Base-by-base conservation (phyloP, 2,329 filamentous ascomycete genomes). In the Capronia epimyces region DNA sequence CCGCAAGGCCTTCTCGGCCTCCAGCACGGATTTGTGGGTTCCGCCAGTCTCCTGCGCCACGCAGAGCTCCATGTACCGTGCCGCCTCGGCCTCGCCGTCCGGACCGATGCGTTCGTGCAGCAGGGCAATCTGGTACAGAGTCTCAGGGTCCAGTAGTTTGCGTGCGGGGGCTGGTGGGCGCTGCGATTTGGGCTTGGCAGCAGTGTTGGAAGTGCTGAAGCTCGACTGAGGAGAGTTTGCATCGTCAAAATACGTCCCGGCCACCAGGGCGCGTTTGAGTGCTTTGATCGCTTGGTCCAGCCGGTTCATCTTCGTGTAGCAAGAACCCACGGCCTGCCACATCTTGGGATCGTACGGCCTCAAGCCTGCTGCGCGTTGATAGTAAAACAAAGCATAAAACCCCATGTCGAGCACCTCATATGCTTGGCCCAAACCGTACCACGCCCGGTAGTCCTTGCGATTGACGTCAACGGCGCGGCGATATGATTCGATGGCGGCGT, bases 321-420 rank as follows among this genome's bases (percentile, higher is more conserved):
- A 96, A 27, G 87, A 87, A 8, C 88, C 93, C 3, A 98, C 89
- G 0, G 93, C 93, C 74, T 93, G 86, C 93, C 93, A 98, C 87
- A 98, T 95, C 69, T 97, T 97, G 0, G 90, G 88, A 62, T 98
- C 93, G 77, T 91, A 96, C 0, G 91, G 89, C n/a, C 90, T 82
- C 1, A 98, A 75, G 0, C 89, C 88, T 0, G 91, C 91, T 0
- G 93, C 93, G 50, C 93, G 89, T 65, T 97, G 94, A 73, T 95
- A 96, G 70, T 98, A 98, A 79, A 93, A 97, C 0, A 98, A 73
- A 1, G 91, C 90, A 67, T 98, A 98, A 37, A 90, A 89, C 65
- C 95, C 88, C 89, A 96, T 96, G 69, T 98, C 93, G 7, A 98
- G 79, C 60, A 98, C 87, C 68, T 98, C 93, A 64, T 98, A 98